A percentile compares a stretch with the other conserved stretches of the same genome.
These are phyloP conservation scores for Pestalotiopsis sp. DNA, from an alignment of 2,329 filamentous ascomycete genomes.

Conservation along the genomic window DNA sequence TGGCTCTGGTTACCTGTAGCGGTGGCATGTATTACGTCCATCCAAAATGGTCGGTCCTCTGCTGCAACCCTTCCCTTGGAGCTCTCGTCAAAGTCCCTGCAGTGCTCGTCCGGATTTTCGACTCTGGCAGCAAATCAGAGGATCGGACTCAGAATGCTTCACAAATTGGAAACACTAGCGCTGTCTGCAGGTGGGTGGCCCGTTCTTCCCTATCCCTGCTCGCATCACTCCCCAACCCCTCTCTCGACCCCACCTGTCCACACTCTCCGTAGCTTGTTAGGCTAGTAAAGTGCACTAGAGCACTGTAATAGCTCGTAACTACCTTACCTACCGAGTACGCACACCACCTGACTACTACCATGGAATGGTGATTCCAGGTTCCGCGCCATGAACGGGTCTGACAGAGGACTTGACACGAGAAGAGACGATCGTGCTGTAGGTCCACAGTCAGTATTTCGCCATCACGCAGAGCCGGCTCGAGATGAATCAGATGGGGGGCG, in stretches of 20 bases:
- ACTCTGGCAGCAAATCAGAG: constrained; percentile 28
- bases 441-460: too few species aligned
- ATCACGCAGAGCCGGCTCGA: too few species aligned
- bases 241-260: not conserved
- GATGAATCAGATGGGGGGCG: too few species aligned
- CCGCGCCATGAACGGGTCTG: too few species aligned
- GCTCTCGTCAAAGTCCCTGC: constrained; percentile 6
- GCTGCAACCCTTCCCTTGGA: constrained; percentile 6
- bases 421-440: too few species aligned
- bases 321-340: too few species aligned
- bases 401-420: too few species aligned
- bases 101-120: not conserved
- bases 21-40: not conserved
- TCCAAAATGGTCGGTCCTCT: not conserved
- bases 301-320: too few species aligned
- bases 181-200: constrained; percentile 26
- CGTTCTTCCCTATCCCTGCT: not conserved
- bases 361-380: too few species aligned
- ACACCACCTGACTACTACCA: too few species aligned
- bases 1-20: not conserved
- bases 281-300: too few species aligned
- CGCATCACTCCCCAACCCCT: not conserved
- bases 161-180: constrained; percentile 41
- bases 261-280: too few species aligned
- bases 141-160: constrained; percentile 17